These are phyloP conservation scores for Xylariaceae sp. DNA, from an alignment of 2,329 filamentous ascomycete genomes.

Conservation along the genomic window DNA sequence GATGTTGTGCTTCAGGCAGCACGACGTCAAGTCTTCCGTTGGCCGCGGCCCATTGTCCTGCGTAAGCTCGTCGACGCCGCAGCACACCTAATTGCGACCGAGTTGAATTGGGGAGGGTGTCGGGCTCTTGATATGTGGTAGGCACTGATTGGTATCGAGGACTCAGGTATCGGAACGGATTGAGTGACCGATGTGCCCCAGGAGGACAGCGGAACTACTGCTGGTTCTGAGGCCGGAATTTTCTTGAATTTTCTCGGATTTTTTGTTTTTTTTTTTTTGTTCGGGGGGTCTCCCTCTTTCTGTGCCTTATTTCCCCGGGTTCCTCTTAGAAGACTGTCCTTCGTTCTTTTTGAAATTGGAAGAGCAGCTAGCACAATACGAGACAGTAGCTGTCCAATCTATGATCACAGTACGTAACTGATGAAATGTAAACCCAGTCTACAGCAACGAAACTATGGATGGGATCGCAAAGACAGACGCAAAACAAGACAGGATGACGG, in stretches of 20 bases:
- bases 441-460: slow-evolving; percentile 4
- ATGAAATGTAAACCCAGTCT: slow-evolving; percentile 3
- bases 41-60: slow-evolving; percentile 29
- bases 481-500: slow-evolving; percentile 9
- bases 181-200: neutral
- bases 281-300: neutral
- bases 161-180: neutral
- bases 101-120: slow-evolving; percentile 6
- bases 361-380: slow-evolving; percentile 1
- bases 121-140: neutral
- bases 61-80: slow-evolving; percentile 14
- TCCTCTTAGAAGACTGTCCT: neutral
- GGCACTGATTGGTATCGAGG: slow-evolving; percentile 1
- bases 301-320: neutral
- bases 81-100: slow-evolving; percentile 6
- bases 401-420: slow-evolving; percentile 1
- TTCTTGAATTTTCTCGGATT: neutral
- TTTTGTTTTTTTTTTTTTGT: neutral
- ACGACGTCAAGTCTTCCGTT: slow-evolving; percentile 30
- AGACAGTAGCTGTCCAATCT: slow-evolving; percentile 4
- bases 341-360: neutral
- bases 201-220: neutral
- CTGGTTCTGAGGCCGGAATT: neutral
- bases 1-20: slow-evolving; percentile 23
- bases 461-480: neutral